phyloP scores from a whole-genome alignment of 495 filamentous ascomycete species.

The Trypethelium eluteriae region DNA sequence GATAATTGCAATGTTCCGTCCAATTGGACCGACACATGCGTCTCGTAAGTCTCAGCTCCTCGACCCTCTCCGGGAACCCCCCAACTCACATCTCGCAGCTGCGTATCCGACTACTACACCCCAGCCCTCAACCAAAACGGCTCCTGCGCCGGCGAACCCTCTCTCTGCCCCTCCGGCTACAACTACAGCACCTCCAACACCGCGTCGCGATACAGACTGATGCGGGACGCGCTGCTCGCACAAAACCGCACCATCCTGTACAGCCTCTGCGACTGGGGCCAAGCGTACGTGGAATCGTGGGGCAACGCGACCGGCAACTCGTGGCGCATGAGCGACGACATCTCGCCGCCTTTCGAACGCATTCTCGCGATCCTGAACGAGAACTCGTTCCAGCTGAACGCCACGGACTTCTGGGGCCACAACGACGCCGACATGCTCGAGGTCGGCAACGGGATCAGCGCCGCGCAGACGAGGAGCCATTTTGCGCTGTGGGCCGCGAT shows the following conservation, averaged over 20 bases:
- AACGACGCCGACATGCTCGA: slow-evolving; percentile 65
- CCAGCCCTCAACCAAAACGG: slow-evolving; percentile 32
- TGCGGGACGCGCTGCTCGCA: slow-evolving; percentile 53
- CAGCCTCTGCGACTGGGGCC: slow-evolving; percentile 60
- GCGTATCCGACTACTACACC: slow-evolving; percentile 31
- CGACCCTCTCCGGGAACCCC: slow-evolving; percentile 8
- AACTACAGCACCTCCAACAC: slow-evolving; percentile 48
- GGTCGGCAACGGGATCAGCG: slow-evolving; percentile 55
- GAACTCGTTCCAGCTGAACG: slow-evolving; percentile 43
- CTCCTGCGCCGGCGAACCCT: slow-evolving; percentile 32
- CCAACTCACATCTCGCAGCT: not conserved
- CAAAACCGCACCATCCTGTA: slow-evolving; percentile 54
- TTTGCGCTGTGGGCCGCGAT: slow-evolving; percentile 51
- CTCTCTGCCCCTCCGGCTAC: slow-evolving; percentile 44
- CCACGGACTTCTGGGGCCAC: slow-evolving; percentile 47
- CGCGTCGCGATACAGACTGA: slow-evolving; percentile 45
- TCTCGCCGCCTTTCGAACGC: slow-evolving; percentile 35
- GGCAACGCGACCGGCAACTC: slow-evolving; percentile 44
- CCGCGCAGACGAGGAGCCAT: slow-evolving; percentile 40
- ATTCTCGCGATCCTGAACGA: slow-evolving; percentile 48
- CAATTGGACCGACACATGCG: slow-evolving; percentile 41
- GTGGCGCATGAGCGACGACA: slow-evolving; percentile 53
- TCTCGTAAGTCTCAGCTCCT: slow-evolving; percentile 19
- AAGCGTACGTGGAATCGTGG: slow-evolving; percentile 47
- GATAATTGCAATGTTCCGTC: slow-evolving; percentile 57